phyloP scores from a whole-genome alignment of 108 stramenopile genomes.

The Aureococcus anophagefferens region DNA sequence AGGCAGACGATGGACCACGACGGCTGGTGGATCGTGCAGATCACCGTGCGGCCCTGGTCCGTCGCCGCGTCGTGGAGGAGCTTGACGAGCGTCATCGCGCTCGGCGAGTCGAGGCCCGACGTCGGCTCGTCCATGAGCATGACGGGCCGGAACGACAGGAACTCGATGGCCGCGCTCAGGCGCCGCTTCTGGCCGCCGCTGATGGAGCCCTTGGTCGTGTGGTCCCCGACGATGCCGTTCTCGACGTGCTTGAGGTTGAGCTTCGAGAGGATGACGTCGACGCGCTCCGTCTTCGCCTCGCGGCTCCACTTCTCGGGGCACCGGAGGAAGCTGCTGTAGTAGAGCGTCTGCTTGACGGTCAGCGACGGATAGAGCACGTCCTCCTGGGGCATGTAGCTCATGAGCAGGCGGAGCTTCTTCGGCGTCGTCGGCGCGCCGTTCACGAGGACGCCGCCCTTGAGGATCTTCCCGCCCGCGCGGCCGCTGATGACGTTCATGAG shows the following conservation, averaged over 20 bases:
- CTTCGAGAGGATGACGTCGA: constrained; percentile 47
- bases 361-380: constrained; percentile 36
- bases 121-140: constrained; percentile 75
- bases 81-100: constrained; percentile 4
- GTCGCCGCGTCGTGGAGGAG: too few species aligned
- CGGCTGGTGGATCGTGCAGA: constrained; percentile 43
- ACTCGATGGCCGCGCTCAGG: constrained; percentile 47
- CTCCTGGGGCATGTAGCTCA: constrained; percentile 37
- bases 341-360: constrained; percentile 39
- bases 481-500: constrained; percentile 6
- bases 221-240: constrained; percentile 72
- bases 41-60: constrained; percentile 18
- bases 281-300: constrained; percentile 36
- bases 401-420: too few species aligned
- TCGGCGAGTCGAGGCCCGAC: constrained; percentile 30
- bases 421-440: too few species aligned
- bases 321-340: too few species aligned
- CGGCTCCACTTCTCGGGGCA: too few species aligned
- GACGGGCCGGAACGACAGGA: constrained; percentile 34
- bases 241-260: constrained; percentile 53
- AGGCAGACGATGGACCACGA: constrained; percentile 9
- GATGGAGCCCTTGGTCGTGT: constrained; percentile 57
- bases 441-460: too few species aligned
- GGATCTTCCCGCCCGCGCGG: too few species aligned
- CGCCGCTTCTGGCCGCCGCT: constrained; percentile 55